phyloP scores from a whole-genome alignment of 768 basidiomycete species.

The Butyriboletus loyo region DNA sequence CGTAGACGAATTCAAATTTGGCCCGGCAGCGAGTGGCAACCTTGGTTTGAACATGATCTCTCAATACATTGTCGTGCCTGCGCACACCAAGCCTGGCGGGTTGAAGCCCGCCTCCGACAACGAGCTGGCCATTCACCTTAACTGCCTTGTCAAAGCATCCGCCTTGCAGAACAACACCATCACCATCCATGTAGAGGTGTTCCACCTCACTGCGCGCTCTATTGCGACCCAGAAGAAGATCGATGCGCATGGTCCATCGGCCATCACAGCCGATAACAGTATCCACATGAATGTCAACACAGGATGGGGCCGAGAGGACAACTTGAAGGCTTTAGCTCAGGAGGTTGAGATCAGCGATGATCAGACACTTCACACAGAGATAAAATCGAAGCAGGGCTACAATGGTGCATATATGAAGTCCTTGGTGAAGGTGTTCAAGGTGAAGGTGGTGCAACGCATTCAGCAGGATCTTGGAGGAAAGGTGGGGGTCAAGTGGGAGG shows the following conservation, averaged over 20 bases:
- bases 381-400: conserved; percentile 1
- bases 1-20: conserved; percentile 7
- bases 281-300: conserved; percentile 6
- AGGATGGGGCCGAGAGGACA: background rate
- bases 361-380: background rate
- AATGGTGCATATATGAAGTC: background rate
- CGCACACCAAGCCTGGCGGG: background rate
- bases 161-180: background rate
- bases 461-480: background rate
- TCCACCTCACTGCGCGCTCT: conserved; percentile 1
- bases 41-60: conserved; percentile 10
- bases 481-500: conserved; percentile 1
- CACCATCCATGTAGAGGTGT: background rate
- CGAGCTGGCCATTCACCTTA: conserved; percentile 8
- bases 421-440: conserved; percentile 1
- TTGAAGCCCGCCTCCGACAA: background rate
- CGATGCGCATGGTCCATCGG: background rate
- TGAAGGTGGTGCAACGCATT: background rate
- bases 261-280: conserved; percentile 4
- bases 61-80: background rate
- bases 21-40: background rate
- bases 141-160: background rate
- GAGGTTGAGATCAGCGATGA: background rate
- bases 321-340: conserved; percentile 1
- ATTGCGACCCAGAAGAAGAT: background rate